A percentile compares a stretch with the other conserved stretches of the same genome.
These are phyloP conservation scores for Globisporangium apiculatum DNA, from an alignment of 352 stramenopile species.

Conservation along the genomic window DNA sequence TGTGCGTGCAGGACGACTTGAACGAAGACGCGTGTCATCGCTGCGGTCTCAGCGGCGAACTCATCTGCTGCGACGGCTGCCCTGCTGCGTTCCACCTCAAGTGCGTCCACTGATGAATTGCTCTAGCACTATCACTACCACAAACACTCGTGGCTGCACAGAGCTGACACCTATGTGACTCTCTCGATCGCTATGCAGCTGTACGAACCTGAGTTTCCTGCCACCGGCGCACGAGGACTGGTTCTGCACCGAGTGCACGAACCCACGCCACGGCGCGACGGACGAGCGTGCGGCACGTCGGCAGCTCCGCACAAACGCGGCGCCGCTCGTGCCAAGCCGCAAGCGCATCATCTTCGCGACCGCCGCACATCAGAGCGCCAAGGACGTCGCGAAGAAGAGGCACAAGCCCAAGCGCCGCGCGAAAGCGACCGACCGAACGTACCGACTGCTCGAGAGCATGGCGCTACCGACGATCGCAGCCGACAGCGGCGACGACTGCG, in stretches of 20 bases:
- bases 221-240: slow-evolving; percentile 45
- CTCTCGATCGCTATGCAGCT: slow-evolving; percentile 17
- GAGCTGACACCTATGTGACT: too few species aligned
- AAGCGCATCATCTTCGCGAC: slow-evolving; percentile 57
- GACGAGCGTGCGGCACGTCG: slow-evolving; percentile 19
- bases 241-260: slow-evolving; percentile 69
- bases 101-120: background rate
- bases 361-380: slow-evolving; percentile 14
- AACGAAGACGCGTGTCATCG: slow-evolving; percentile 79
- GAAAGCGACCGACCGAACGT: slow-evolving; percentile 37
- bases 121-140: background rate
- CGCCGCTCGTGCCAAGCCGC: slow-evolving; percentile 37
- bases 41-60: slow-evolving; percentile 56
- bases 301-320: slow-evolving; percentile 37
- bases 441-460: slow-evolving; percentile 59
- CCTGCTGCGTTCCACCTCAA: slow-evolving; percentile 57
- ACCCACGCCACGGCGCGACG: slow-evolving; percentile 17
- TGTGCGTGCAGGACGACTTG: slow-evolving; percentile 45
- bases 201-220: slow-evolving; percentile 57
- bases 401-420: slow-evolving; percentile 56
- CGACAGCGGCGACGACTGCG: slow-evolving; percentile 16
- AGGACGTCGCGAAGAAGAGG: slow-evolving; percentile 24
- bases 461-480: slow-evolving; percentile 30
- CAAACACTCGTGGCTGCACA: too few species aligned
- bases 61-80: slow-evolving; percentile 81